Conservation (phyloP, 2,329 filamentous ascomycete genomes). For the Endoconidiophora polonica region DNA sequence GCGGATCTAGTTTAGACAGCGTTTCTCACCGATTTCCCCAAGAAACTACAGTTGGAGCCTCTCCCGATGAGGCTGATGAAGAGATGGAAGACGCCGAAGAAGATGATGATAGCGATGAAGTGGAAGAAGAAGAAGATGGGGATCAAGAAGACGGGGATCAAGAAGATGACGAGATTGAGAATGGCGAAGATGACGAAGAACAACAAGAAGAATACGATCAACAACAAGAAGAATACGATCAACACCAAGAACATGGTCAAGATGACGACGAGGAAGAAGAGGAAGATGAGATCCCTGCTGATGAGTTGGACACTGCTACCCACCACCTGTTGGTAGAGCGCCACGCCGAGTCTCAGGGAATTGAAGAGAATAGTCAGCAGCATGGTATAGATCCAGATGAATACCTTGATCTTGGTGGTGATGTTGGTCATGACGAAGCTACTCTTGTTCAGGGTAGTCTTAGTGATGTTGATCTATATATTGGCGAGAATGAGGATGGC, state of each 20-base stretch:
- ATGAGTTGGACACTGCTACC: constrained; percentile 11
- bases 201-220: constrained; percentile 2
- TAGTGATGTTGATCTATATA: constrained; percentile 12
- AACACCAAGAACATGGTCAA: constrained; percentile 13
- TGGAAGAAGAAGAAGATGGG: constrained; percentile 14
- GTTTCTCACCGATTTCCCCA: constrained; percentile 23
- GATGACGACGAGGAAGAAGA: constrained; percentile 12
- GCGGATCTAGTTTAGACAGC: constrained; percentile 26
- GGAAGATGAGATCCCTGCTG: constrained; percentile 12
- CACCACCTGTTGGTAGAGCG: constrained; percentile 14
- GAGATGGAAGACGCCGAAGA: constrained; percentile 13
- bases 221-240: constrained; percentile 5
- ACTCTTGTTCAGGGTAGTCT: constrained; percentile 9
- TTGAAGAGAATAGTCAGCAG: constrained; percentile 19
- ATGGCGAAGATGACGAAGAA: constrained; percentile 10
- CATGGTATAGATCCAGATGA: constrained; percentile 7
- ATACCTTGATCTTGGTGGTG: constrained; percentile 14
- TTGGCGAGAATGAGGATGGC: constrained; percentile 12
- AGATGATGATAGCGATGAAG: constrained; percentile 15
- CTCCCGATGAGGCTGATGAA: constrained; percentile 16
- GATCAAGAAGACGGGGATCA: constrained; percentile 11
- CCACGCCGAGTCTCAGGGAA: constrained; percentile 14
- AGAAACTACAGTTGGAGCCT: constrained; percentile 17
- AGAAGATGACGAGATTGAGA: constrained; percentile 13
- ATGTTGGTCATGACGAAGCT: constrained; percentile 16